phyloP scores from a whole-genome alignment of 1,139 yeast genomes.

The Petasospora rhodanensis region DNA sequence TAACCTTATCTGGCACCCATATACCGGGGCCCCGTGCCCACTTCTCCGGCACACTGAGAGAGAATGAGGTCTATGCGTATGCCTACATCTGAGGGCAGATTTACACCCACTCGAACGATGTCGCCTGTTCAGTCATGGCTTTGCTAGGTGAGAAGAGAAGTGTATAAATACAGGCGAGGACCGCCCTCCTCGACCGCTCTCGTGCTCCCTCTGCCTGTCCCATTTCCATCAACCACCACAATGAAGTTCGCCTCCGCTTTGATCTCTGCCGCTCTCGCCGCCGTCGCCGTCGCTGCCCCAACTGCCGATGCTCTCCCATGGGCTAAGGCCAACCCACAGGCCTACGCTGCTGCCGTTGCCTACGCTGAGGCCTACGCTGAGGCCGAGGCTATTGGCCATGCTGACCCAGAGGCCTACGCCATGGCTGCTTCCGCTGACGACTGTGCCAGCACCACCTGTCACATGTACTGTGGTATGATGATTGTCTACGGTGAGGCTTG shows the following conservation, averaged over 20 bases:
- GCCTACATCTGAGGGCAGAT: no score
- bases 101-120: no score
- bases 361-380: constrained; percentile 14
- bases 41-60: no score
- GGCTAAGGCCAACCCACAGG: constrained; percentile 10
- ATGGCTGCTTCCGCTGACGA: constrained; percentile 15
- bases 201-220: not conserved
- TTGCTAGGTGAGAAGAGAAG: no score
- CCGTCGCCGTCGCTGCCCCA: constrained; percentile 1
- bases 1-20: no score
- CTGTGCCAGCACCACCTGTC: constrained; percentile 14
- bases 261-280: not conserved
- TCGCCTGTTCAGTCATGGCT: no score
- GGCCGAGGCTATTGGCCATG: constrained; percentile 13
- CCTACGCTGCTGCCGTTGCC: constrained; percentile 13
- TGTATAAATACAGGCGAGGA: no score
- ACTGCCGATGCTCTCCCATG: constrained; percentile 2
- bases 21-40: no score
- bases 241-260: not conserved
- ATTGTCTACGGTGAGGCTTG: constrained; percentile 9
- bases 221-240: not conserved
- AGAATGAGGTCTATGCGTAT: no score
- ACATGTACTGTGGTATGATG: constrained; percentile 13
- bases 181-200: no score
- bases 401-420: constrained; percentile 14